A percentile compares a stretch with the other conserved stretches of the same genome.
Evolutionary conservation across 2,329 filamentous ascomycete species (phyloP).

Genomic region (Eutypella sp.): DNA sequence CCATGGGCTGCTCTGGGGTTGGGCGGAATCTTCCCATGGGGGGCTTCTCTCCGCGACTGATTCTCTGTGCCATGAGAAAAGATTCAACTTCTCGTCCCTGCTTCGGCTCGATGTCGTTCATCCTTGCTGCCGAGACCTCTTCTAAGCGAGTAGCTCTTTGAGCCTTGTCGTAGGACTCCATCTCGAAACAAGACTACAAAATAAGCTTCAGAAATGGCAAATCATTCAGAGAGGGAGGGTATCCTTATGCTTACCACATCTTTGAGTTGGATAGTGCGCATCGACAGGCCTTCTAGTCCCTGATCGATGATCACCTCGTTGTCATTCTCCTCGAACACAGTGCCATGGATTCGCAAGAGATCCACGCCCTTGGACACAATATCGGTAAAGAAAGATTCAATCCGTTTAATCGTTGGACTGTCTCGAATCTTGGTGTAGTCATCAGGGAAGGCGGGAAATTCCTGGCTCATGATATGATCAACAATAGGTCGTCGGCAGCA

Average conservation of each 20-base stretch:
- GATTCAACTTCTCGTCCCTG: conserved; percentile 4
- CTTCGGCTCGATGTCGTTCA: conserved; percentile 2
- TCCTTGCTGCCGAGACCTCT: not conserved
- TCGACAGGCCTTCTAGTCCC: not conserved
- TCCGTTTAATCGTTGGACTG: not conserved
- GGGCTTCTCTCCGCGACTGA: conserved; percentile 3
- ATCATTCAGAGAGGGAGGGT: too few species aligned
- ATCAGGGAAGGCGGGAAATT: not conserved
- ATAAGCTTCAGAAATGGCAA: too few species aligned
- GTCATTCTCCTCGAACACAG: not conserved
- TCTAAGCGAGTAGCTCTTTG: not conserved
- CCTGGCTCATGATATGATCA: not conserved
- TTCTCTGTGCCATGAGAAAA: conserved; percentile 5
- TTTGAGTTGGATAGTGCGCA: not conserved
- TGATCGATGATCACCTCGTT: conserved; percentile 3
- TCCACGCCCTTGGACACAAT: not conserved
- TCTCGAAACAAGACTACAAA: too few species aligned
- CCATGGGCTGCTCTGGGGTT: not conserved
- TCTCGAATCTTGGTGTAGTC: not conserved
- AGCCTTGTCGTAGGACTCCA: conserved; percentile 1
- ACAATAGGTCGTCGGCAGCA: not conserved
- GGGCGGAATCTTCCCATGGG: conserved; percentile 2
- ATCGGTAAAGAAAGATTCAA: not conserved
- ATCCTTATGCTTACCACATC: conserved; percentile 1
- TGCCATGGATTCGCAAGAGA: not conserved